Evolutionary conservation across 106 monocot genomes (phyloP).

Genomic region (Acorus calamus): DNA sequence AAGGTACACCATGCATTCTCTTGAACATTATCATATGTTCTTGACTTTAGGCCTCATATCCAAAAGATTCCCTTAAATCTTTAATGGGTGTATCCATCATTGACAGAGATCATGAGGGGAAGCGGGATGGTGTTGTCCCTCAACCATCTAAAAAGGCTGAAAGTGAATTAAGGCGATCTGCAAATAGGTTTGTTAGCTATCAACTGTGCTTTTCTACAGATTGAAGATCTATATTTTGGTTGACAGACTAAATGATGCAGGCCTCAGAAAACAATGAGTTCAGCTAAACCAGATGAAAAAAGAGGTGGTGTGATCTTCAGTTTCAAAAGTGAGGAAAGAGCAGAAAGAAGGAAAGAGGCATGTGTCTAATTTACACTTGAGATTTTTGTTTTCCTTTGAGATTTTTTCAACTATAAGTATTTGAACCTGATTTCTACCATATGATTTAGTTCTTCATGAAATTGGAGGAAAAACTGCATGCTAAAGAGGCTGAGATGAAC

Average conservation of each 20-base stretch:
- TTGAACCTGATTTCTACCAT: not conserved
- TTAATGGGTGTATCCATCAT: constrained; percentile 1
- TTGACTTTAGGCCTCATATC: not conserved
- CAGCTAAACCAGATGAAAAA: constrained; percentile 16
- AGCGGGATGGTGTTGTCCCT: constrained; percentile 7
- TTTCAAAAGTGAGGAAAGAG: constrained; percentile 64
- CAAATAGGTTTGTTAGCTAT: constrained; percentile 20
- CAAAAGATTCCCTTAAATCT: not conserved
- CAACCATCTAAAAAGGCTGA: constrained; percentile 15
- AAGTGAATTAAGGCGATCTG: constrained; percentile 6
- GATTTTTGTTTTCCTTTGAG: not conserved
- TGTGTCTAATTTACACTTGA: not conserved
- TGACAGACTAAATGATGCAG: constrained; percentile 11
- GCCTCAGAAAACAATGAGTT: constrained; percentile 7
- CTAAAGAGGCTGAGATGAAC: constrained; percentile 45
- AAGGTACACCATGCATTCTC: constrained; percentile 22
- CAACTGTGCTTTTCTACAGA: not conserved
- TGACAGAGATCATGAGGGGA: constrained; percentile 16
- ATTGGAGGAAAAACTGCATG: constrained; percentile 52
- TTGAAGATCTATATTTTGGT: not conserved
- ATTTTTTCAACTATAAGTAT: too few relatives aligned
- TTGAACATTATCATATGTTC: too few relatives aligned
- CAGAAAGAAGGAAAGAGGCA: constrained; percentile 74
- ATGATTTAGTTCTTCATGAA: constrained; percentile 41
- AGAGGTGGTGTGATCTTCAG: constrained; percentile 23